These are phyloP conservation scores for Hansenula lynferdii DNA, from an alignment of 1,139 yeast species.

Conservation along the genomic window DNA sequence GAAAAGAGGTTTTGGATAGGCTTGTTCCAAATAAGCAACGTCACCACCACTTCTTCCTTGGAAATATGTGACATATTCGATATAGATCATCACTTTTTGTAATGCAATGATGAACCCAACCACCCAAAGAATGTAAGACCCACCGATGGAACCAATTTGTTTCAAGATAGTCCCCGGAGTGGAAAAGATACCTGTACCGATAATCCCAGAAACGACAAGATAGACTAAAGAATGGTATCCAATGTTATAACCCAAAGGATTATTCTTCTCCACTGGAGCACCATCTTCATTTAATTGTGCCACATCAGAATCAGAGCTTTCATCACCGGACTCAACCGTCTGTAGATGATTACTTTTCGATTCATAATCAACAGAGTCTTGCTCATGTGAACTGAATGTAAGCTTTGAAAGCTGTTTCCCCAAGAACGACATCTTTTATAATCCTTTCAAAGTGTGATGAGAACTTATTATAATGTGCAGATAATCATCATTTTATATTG, in stretches of 20 bases:
- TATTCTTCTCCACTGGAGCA: conserved; percentile 35
- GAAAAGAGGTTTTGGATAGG: conserved; percentile 36
- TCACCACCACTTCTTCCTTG: conserved; percentile 37
- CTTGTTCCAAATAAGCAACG: conserved; percentile 40
- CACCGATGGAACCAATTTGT: conserved; percentile 38
- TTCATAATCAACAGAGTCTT: not conserved
- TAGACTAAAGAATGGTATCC: conserved; percentile 31
- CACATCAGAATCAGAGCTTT: conserved; percentile 2
- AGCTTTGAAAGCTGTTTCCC: not conserved
- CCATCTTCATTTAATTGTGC: conserved; percentile 26
- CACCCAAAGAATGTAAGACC: conserved; percentile 39
- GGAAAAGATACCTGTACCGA: conserved; percentile 44
- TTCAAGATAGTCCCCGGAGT: conserved; percentile 34
- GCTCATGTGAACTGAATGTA: not conserved
- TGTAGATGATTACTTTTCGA: not conserved
- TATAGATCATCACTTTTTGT: conserved; percentile 31
- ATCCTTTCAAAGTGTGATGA: too few relatives aligned
- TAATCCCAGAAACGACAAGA: conserved; percentile 35
- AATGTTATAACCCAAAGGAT: conserved; percentile 36
- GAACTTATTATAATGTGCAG: not conserved
- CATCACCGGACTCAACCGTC: conserved; percentile 2
- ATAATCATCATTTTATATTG: not conserved
- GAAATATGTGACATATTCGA: conserved; percentile 37
- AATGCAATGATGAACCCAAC: conserved; percentile 35
- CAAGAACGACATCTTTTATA: not conserved